Conservation (phyloP, 305 asterid genomes). For the Petunia hybrid region DNA sequence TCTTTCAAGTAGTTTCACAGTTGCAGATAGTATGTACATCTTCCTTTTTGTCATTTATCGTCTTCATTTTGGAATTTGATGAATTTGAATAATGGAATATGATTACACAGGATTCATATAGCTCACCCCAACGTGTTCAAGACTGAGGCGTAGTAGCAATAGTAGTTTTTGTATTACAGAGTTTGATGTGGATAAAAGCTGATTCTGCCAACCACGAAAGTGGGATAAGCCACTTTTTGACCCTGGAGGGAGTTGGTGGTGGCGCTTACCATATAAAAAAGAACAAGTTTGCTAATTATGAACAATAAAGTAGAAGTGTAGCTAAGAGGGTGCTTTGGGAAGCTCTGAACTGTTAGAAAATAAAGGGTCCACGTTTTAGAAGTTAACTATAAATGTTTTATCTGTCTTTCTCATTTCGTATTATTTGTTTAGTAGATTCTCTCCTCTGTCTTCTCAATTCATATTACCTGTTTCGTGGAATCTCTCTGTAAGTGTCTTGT, state of each 20-base stretch:
- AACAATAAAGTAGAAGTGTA: neutral
- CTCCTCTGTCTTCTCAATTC: neutral
- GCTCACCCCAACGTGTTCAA: no score
- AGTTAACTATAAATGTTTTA: neutral
- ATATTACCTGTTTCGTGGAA: neutral
- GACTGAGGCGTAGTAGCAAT: no score
- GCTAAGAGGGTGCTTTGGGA: neutral
- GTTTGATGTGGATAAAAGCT: neutral
- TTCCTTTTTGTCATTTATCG: neutral
- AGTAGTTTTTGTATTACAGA: no score
- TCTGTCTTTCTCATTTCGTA: neutral
- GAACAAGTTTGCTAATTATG: neutral
- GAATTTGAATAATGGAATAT: no score
- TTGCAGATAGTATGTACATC: neutral
- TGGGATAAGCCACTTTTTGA: neutral
- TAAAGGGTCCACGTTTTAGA: constrained; percentile 17
- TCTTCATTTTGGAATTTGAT: neutral
- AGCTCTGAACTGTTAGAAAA: neutral
- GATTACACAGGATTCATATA: no score
- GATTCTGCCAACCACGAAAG: neutral
- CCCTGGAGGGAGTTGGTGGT: neutral
- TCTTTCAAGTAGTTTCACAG: neutral
- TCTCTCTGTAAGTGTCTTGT: neutral
- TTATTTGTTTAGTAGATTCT: neutral
- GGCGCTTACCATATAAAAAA: neutral